Evolutionary conservation across 371 early-diverging fungal genomes (phyloP), one percentile per base, ranked within the genome.

Genomic region (Apophysomyces ossiformis): DNA sequence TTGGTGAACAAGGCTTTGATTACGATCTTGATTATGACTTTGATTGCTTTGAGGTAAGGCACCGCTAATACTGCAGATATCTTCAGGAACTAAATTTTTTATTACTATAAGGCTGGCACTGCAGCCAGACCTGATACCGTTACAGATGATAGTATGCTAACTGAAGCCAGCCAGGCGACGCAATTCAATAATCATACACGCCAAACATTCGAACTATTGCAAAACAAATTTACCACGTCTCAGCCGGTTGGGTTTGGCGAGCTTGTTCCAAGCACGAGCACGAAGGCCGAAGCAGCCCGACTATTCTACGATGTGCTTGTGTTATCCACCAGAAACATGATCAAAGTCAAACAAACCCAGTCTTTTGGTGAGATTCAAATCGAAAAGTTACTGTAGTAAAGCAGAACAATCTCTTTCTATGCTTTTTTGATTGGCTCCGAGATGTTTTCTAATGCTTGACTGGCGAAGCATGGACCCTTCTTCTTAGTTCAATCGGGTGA

Each of bases 251-350:
- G 59, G n/a, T 82, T 78, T 60, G 60, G 56, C 32, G 76, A 78
- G 18, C 44, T 79, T 15, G 76, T 71, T 8, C 43, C 71, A 26
- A 76, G 66, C 66, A 77, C 41, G 74, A 65, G 4, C 73, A 87
- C 64, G 26, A 70, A 61, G n/a, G 37, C 82, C 4, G 94, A 93
- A 58, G 93, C 93, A 12, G 97, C 92, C 43, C 85, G 89, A 66
- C 74, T 93, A 58, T 98, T 98, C 75, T 97, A 95, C 74, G 97
- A 97, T 73, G 73, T 96, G 18, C 79, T 98, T 57, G 92, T 96
- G 8, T 82, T 98, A 58, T 90, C 93, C 62, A 93, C 97, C 2
- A 92, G 90, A 70, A 88, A 94, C 69, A 84, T 93, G 78, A 74
- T 98, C 58, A 84, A 91, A 58, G 92, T 96, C 9, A 72, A 91